Evolutionary conservation across 2,329 filamentous ascomycete species (phyloP), one percentile per base, ranked within the genome.

Genomic region (Exophiala viscosa): DNA sequence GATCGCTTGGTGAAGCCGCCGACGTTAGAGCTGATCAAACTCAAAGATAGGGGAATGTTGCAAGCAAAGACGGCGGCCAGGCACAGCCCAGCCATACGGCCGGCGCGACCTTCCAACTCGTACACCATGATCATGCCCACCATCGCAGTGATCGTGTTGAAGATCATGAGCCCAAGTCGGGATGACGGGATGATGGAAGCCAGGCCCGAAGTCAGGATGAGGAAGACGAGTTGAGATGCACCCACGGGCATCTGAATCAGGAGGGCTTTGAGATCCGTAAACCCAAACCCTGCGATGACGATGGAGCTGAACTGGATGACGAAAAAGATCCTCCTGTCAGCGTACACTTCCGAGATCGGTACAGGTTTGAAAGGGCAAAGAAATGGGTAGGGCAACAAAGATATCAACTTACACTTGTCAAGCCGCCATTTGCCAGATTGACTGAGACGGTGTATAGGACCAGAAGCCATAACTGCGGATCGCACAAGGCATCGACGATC

Each of bases 401-500:
- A n/a, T n/a, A n/a, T n/a, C n/a, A n/a, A n/a, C 69, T 71, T 58
- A 78, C 76, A 66, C 71, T 49, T 0, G 80, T 82, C 28, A 82
- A 62, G 0, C 78, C 80, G 0, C 77, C 74, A 50, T 83, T 83
- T 0, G 79, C 78, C 0, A 83, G 70, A 56, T 82, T 77, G 0
- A 79, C 78, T 0, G 74, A 77, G 14, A 75, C 68, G 1, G 77
- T 74, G 63, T 77, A 73, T 18, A 81, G 57, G 50, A 82, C 80
- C 5, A 84, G 61, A 14, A 82, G 69, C 79, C 80, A 84, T 0
- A 79, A 79, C 66, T 84, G 82, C 0, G 78, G 72, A 59, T 84
- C 81, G 3, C 65, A 42, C 1, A 75, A 62, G 0, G 75, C 75
- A 62, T 81, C 75, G 51, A 69, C 66, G 3, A 74, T 70, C 62